Percentiles rank a stretch among this genome's conserved stretches.
These are phyloP conservation scores for Saxophila tyrrhenica DNA, from an alignment of 495 filamentous ascomycete species.

Conservation along the genomic window DNA sequence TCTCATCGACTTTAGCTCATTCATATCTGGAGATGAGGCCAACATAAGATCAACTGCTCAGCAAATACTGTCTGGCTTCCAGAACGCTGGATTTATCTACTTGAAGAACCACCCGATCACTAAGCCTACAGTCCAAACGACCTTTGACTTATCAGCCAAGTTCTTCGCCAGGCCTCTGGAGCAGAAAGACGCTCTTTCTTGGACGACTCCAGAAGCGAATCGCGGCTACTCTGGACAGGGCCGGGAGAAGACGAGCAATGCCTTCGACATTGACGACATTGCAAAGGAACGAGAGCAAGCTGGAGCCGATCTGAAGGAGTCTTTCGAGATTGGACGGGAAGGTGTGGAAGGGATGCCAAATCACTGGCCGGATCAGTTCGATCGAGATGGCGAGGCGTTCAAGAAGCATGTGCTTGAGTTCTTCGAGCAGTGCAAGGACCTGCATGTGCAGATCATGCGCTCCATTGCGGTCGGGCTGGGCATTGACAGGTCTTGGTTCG, in stretches of 20 bases:
- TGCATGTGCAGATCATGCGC: conserved; percentile 75
- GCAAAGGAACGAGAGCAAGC: conserved; percentile 42
- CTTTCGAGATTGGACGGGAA: conserved; percentile 72
- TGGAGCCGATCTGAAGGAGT: conserved; percentile 72
- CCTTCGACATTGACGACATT: conserved; percentile 47
- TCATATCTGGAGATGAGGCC: conserved; percentile 51
- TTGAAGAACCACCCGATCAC: conserved; percentile 68
- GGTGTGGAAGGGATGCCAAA: conserved; percentile 58
- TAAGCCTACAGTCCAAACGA: conserved; percentile 32
- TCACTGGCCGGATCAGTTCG: conserved; percentile 57
- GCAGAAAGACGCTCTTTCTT: conserved; percentile 49
- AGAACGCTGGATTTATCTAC: conserved; percentile 82
- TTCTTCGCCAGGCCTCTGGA: conserved; percentile 65
- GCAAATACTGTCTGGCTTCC: conserved; percentile 68
- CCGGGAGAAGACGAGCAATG: conserved; percentile 60
- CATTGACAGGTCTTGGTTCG: conserved; percentile 64
- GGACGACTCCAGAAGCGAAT: conserved; percentile 30
- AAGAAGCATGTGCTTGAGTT: conserved; percentile 62
- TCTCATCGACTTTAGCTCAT: conserved; percentile 74
- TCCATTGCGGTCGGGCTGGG: conserved; percentile 80
- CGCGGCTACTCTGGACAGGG: conserved; percentile 63
- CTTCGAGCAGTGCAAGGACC: conserved; percentile 54
- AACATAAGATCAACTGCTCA: conserved; percentile 56
- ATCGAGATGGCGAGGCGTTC: conserved; percentile 54
- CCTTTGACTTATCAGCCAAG: conserved; percentile 59